A percentile compares a stretch with the other conserved stretches of the same genome.
Evolutionary conservation across 495 filamentous ascomycete genomes (phyloP).

Genomic region (Neurospora tetraspora): DNA sequence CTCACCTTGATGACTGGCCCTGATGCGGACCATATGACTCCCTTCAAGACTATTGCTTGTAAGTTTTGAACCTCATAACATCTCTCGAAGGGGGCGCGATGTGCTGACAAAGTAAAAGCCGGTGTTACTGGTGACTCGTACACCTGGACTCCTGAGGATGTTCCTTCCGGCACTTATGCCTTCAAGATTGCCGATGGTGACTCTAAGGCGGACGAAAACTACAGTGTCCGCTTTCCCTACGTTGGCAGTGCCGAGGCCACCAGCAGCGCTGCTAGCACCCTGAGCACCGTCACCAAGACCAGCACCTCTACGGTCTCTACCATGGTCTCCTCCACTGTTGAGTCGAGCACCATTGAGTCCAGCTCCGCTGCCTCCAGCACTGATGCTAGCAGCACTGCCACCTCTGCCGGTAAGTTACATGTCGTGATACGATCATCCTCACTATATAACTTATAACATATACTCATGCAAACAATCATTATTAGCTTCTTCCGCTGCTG

Average conservation of each 20-base stretch:
- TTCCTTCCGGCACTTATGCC: constrained; percentile 33
- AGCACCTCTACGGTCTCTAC: constrained; percentile 4
- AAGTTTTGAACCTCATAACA: constrained; percentile 2
- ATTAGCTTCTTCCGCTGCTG: not conserved
- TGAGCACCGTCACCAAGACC: constrained; percentile 17
- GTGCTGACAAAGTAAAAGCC: constrained; percentile 17
- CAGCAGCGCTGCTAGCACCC: constrained; percentile 14
- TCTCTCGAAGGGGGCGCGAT: not conserved
- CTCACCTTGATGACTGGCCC: constrained; percentile 29
- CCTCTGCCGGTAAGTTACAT: constrained; percentile 2
- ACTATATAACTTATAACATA: not conserved
- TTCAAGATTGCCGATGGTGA: constrained; percentile 27
- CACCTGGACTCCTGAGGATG: constrained; percentile 23
- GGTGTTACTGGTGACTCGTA: constrained; percentile 20
- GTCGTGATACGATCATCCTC: not conserved
- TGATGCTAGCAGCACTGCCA: constrained; percentile 4
- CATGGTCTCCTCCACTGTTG: constrained; percentile 7
- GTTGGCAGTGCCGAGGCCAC: constrained; percentile 16
- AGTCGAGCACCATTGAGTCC: constrained; percentile 8
- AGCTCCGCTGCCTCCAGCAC: constrained; percentile 6
- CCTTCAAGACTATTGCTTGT: constrained; percentile 25
- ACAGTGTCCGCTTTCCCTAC: constrained; percentile 27
- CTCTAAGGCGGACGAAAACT: constrained; percentile 26
- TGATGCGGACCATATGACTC: constrained; percentile 19
- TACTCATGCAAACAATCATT: not conserved